These are phyloP conservation scores for Aschersonia sp. DNA, from an alignment of 2,329 filamentous ascomycete species.

Conservation along the genomic window DNA sequence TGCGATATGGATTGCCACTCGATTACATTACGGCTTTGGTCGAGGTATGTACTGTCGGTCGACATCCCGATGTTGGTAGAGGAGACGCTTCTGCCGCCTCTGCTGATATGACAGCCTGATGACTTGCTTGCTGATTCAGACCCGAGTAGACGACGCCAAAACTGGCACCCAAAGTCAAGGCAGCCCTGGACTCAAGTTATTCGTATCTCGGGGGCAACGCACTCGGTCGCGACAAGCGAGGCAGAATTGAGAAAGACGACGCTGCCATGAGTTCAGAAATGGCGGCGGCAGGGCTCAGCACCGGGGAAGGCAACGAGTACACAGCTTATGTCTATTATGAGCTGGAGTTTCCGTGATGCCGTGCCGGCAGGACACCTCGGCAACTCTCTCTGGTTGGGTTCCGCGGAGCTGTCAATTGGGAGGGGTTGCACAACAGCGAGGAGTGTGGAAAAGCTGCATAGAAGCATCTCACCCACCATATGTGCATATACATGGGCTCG, in stretches of 20 bases:
- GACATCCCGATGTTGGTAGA: too few species aligned
- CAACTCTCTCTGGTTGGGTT: too few species aligned
- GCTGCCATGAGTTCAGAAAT: constrained; percentile 66
- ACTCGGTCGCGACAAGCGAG: constrained; percentile 86
- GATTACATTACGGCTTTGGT: constrained; percentile 78
- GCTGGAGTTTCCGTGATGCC: constrained; percentile 52
- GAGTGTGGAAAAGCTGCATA: neutral
- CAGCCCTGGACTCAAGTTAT: constrained; percentile 69
- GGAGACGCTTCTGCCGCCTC: too few species aligned
- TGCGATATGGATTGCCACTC: constrained; percentile 83
- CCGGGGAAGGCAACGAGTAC: constrained; percentile 68
- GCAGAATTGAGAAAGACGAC: constrained; percentile 82
- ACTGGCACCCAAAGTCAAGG: constrained; percentile 61
- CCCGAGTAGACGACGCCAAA: constrained; percentile 62
- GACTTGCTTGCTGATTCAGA: neutral
- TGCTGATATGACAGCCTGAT: too few species aligned
- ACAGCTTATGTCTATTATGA: constrained; percentile 96
- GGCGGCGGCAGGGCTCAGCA: constrained; percentile 55
- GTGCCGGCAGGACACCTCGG: too few species aligned
- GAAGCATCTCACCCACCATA: neutral
- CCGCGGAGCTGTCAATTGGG: too few species aligned
- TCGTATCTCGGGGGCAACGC: constrained; percentile 92
- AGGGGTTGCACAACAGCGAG: neutral
- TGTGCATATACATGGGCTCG: neutral
- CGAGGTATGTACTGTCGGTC: constrained; percentile 43